A percentile compares a stretch with the other conserved stretches of the same genome.
Evolutionary conservation across 163 green algal genomes (phyloP).

Genomic region (Chlamydomonas reinhardtii): DNA sequence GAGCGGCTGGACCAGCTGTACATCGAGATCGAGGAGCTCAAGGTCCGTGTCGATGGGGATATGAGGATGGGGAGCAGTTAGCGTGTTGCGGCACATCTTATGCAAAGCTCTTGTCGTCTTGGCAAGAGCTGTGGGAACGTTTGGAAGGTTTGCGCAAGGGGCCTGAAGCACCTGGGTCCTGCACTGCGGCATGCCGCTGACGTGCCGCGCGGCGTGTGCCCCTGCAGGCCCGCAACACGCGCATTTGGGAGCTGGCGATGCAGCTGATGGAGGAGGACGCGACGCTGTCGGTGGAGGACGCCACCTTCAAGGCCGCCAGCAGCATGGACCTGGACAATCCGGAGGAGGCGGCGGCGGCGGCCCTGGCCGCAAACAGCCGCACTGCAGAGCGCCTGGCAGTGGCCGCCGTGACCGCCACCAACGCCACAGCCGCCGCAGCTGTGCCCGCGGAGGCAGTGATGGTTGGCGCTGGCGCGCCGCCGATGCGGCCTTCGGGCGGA

Average conservation of each 20-base stretch:
- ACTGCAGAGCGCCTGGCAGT: background rate
- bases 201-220: too few relatives aligned
- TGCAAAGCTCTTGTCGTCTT: too few relatives aligned
- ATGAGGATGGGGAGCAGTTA: too few relatives aligned
- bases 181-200: too few relatives aligned
- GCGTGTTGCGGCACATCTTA: too few relatives aligned
- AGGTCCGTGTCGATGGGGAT: too few relatives aligned
- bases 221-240: background rate
- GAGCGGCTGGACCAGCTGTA: constrained; percentile 30
- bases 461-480: background rate
- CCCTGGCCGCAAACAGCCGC: background rate
- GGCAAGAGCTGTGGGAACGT: too few relatives aligned
- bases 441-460: background rate
- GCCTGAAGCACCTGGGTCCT: too few relatives aligned
- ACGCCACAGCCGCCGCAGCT: background rate
- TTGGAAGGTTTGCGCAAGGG: too few relatives aligned
- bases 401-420: background rate
- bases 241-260: background rate
- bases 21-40: constrained; percentile 16
- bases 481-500: constrained; percentile 12
- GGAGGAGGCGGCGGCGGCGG: background rate
- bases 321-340: constrained; percentile 31
- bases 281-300: background rate
- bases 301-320: constrained; percentile 3
- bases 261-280: constrained; percentile 18